These are phyloP conservation scores for Pulveroboletus sp. DNA, from an alignment of 768 basidiomycete genomes.

Conservation along the genomic window DNA sequence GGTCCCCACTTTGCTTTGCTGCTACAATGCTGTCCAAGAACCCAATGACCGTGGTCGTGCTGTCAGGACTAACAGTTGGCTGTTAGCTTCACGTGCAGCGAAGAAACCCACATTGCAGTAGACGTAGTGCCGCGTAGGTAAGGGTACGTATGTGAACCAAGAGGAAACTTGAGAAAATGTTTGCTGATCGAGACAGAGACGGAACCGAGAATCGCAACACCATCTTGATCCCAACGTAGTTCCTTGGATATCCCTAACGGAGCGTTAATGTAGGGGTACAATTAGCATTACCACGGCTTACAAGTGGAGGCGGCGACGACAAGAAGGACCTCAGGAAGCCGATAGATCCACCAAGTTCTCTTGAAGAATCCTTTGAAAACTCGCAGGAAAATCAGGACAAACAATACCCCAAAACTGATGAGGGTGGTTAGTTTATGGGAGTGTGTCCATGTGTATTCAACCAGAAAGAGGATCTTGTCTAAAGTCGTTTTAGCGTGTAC, in stretches of 20 bases:
- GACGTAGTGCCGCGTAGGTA: constrained; percentile 78
- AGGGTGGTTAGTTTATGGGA: constrained; percentile 63
- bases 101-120: constrained; percentile 60
- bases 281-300: constrained; percentile 34
- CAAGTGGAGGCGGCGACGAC: constrained; percentile 81
- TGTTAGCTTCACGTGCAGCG: background rate
- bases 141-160: constrained; percentile 52
- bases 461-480: constrained; percentile 74
- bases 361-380: constrained; percentile 54
- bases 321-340: constrained; percentile 85
- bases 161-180: constrained; percentile 70
- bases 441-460: constrained; percentile 51
- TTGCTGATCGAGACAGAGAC: constrained; percentile 60
- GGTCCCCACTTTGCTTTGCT: constrained; percentile 85
- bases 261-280: background rate
- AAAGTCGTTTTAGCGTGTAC: constrained; percentile 63
- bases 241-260: constrained; percentile 59
- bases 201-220: constrained; percentile 79
- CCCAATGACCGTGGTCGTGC: constrained; percentile 77
- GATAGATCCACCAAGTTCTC: constrained; percentile 66
- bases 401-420: constrained; percentile 70
- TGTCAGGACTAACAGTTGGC: constrained; percentile 24
- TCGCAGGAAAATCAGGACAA: constrained; percentile 58
- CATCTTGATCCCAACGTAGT: constrained; percentile 70
- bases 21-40: constrained; percentile 94